Base-by-base conservation (phyloP, 73 alveolate species). In the Paraurostyla sp. region DNA sequence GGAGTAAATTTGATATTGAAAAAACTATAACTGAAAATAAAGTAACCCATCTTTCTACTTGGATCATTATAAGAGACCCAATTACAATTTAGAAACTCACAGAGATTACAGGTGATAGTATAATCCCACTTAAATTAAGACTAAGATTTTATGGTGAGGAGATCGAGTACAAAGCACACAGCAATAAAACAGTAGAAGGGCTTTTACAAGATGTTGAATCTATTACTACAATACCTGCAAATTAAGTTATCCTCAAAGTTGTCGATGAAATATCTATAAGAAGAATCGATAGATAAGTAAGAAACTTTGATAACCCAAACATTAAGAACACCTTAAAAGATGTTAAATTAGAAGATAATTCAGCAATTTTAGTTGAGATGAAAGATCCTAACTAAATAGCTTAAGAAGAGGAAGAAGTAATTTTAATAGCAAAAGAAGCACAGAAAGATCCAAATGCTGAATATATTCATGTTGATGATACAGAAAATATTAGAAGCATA, bases 81-180 rank as follows among this genome's bases (percentile, higher is more conserved):
- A 50, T 9, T 27, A 18, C n/a, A 0, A 58, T 23, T 3, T 27
- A 58, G 40, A 0, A 32, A 16, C 35, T 81, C 0, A 1, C 23
- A 15, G 0, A 59, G 6, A 59, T 52, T 35, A 36, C 42, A 23
- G 91, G 91, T 15, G 83, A 81, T 9, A 30, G 58, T 27, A 46
- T 81, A 0, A 4, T n/a, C 43, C 91, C 91, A 25, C 56, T 81
- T 22, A 52, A 29, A 27, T 1, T 81, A 0, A 81, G 40, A 45
- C 63, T 81, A 6, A 81, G 91, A 46, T 65, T 40, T 30, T 81
- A 40, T 33, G 91, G 91, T 29, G 71, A 81, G n/a, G 91, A 81
- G 40, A 7, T 41, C 33, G 82, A 54, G 27, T 16, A 33, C 7
- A 18, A 27, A 27, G 25, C 41, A 23, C 58, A 81, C 52, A 81